These are phyloP conservation scores for Colletotrichum neosansevieriae DNA, from an alignment of 2,329 filamentous ascomycete genomes.

Conservation along the genomic window DNA sequence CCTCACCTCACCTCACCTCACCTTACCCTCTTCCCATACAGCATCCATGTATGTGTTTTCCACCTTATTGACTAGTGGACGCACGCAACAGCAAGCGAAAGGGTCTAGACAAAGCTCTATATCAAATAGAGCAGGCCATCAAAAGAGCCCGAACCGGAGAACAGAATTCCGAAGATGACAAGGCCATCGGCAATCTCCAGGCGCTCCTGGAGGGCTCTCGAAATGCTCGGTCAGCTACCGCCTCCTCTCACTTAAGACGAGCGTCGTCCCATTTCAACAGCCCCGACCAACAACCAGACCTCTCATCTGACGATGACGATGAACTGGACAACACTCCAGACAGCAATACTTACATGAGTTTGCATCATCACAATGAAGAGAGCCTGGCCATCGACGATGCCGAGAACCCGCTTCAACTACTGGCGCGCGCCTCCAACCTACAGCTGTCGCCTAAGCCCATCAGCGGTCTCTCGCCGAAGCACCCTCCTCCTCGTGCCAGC, in stretches of 20 bases:
- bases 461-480: conserved; percentile 41
- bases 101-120: conserved; percentile 79
- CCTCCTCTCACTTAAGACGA: conserved; percentile 42
- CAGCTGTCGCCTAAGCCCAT: conserved; percentile 61
- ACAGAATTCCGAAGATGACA: conserved; percentile 58
- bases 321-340: conserved; percentile 47
- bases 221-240: conserved; percentile 37
- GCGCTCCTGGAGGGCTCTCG: conserved; percentile 51
- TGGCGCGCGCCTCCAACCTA: conserved; percentile 79
- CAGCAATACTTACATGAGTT: conserved; percentile 42
- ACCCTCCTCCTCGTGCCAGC: conserved; percentile 28
- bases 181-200: conserved; percentile 58
- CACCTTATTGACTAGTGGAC: conserved; percentile 31
- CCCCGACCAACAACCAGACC: conserved; percentile 47
- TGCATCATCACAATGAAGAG: conserved; percentile 54
- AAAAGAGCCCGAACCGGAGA: conserved; percentile 64
- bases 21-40: conserved; percentile 2
- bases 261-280: conserved; percentile 37
- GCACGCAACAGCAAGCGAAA: conserved; percentile 71
- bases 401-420: conserved; percentile 79
- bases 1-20: conserved; percentile 13
- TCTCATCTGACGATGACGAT: conserved; percentile 50
- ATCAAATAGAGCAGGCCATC: conserved; percentile 78
- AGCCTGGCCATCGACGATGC: conserved; percentile 76
- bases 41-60: conserved; percentile 32